These are phyloP conservation scores for Pisolithus thermaeus DNA, from an alignment of 1,284 basidiomycete genomes.

Conservation along the genomic window DNA sequence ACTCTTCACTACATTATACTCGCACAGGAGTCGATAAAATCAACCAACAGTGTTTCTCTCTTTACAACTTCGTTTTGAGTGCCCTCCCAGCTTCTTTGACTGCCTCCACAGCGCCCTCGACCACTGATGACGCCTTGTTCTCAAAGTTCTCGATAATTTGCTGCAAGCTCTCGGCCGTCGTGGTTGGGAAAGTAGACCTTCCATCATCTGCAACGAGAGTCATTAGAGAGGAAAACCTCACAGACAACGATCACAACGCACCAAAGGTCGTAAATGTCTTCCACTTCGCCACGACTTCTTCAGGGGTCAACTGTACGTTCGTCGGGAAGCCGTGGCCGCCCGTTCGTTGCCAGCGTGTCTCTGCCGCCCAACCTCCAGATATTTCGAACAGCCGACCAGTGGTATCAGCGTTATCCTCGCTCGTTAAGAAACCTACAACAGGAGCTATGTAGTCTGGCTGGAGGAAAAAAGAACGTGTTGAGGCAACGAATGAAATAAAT, in stretches of 20 bases:
- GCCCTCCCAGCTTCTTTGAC: constrained; percentile 18
- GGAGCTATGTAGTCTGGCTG: constrained; percentile 91
- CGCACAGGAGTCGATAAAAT: too few species aligned
- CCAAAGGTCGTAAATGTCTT: constrained; percentile 77
- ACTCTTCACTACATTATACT: too few species aligned
- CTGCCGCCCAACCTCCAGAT: constrained; percentile 88
- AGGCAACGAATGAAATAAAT: background rate
- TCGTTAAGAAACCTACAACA: constrained; percentile 87
- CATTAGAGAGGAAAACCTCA: background rate
- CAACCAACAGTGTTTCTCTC: background rate
- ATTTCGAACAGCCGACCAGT: constrained; percentile 85
- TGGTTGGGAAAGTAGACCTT: constrained; percentile 72
- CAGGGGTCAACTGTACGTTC: constrained; percentile 68
- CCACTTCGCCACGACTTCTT: constrained; percentile 79
- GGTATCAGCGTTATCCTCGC: constrained; percentile 74
- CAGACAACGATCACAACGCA: constrained; percentile 31
- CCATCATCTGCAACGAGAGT: constrained; percentile 50
- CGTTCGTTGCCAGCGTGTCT: constrained; percentile 90
- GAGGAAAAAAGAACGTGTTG: background rate
- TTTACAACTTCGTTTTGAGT: constrained; percentile 46
- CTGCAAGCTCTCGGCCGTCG: constrained; percentile 67
- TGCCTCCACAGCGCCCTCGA: constrained; percentile 6
- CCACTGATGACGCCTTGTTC: constrained; percentile 39
- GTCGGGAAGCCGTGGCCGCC: constrained; percentile 87
- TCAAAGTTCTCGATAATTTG: constrained; percentile 80